Evolutionary conservation across 305 asterid species (phyloP).

Genomic region (Fraxinus xanthoxyloides): DNA sequence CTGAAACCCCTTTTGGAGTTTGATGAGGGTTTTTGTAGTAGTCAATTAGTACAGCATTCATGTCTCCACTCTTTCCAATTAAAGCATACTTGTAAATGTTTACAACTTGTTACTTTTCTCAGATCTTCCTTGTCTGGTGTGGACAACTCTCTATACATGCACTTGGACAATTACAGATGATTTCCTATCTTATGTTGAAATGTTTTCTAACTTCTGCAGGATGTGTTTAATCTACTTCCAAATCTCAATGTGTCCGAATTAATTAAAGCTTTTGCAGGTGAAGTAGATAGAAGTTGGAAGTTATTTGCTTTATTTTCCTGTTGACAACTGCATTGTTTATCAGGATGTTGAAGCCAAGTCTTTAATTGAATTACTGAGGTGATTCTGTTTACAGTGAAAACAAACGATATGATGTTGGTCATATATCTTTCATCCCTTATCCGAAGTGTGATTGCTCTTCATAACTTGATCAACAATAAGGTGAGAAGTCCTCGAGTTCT

Average conservation of each 20-base stretch:
- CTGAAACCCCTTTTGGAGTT: not conserved
- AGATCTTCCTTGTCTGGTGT: not conserved
- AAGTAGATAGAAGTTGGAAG: slow-evolving; percentile 3
- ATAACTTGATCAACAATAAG: slow-evolving; percentile 92
- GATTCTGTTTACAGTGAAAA: slow-evolving; percentile 61
- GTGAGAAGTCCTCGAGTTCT: slow-evolving; percentile 32
- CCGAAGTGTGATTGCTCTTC: slow-evolving; percentile 91
- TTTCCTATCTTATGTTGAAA: slow-evolving; percentile 12
- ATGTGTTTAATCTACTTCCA: slow-evolving; percentile 85
- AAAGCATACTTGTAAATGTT: not conserved
- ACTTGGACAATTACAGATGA: not conserved
- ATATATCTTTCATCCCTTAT: slow-evolving; percentile 83
- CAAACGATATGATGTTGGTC: slow-evolving; percentile 95
- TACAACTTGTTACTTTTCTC: not conserved
- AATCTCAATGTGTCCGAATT: slow-evolving; percentile 77
- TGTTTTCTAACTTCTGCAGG: slow-evolving; percentile 48
- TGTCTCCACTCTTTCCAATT: not conserved
- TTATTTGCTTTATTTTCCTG: not conserved
- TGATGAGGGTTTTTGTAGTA: not conserved
- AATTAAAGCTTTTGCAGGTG: slow-evolving; percentile 87
- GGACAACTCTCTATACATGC: not conserved
- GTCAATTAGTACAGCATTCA: not conserved
- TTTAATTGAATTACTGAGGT: not conserved
- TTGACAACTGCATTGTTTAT: not conserved
- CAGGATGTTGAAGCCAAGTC: not conserved